Evolutionary conservation across 116 monocot genomes (phyloP).

Genomic region (Papilionanthe hybrid): DNA sequence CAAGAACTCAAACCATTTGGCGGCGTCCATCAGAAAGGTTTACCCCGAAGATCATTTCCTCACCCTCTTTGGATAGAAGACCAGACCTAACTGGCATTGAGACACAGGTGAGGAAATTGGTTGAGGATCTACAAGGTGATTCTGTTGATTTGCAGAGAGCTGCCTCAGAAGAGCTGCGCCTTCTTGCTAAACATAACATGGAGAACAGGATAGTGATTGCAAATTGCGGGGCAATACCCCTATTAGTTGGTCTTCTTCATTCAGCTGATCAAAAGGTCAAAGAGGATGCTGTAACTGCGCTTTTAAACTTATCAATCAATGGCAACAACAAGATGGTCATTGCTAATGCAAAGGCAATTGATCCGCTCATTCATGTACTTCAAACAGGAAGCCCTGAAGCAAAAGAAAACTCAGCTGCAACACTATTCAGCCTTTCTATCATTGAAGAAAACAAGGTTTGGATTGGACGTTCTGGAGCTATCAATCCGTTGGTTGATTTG

Average conservation of each 20-base stretch:
- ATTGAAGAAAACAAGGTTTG: conserved; percentile 81
- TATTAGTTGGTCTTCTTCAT: conserved; percentile 55
- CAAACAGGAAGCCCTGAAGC: conserved; percentile 74
- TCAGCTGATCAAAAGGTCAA: conserved; percentile 55
- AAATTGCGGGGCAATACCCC: conserved; percentile 59
- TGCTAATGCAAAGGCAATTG: conserved; percentile 73
- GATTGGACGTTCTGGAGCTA: conserved; percentile 82
- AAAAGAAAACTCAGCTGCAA: conserved; percentile 77
- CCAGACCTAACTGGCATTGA: conserved; percentile 53
- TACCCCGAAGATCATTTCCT: conserved; percentile 53
- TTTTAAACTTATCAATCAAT: conserved; percentile 78
- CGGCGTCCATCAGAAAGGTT: conserved; percentile 50
- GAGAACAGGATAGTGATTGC: conserved; percentile 80
- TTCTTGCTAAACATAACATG: conserved; percentile 68
- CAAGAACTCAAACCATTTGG: conserved; percentile 53
- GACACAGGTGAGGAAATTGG: conserved; percentile 37
- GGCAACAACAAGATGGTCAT: conserved; percentile 83
- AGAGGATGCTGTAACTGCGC: conserved; percentile 80
- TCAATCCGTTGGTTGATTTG: conserved; percentile 65
- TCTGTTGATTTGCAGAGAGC: conserved; percentile 53
- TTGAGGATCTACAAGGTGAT: conserved; percentile 67
- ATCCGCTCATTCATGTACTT: conserved; percentile 78
- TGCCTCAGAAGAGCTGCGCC: conserved; percentile 53
- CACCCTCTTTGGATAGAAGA: conserved; percentile 43
- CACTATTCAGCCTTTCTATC: conserved; percentile 72